Conservation (phyloP, 805 yeast species). For the Starmerella apicola region DNA sequence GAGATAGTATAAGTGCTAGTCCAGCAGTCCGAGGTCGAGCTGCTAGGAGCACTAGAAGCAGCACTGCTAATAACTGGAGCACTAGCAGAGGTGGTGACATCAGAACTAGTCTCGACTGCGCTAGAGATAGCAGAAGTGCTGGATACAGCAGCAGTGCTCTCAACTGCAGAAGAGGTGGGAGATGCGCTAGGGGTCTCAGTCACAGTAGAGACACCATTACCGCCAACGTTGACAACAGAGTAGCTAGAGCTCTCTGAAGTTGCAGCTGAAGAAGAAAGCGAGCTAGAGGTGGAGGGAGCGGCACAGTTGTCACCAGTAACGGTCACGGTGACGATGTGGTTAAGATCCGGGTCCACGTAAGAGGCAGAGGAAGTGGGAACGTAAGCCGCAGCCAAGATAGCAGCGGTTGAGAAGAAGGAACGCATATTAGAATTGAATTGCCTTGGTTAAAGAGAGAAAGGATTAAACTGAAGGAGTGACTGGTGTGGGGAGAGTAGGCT, state of each 20-base stretch:
- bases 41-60: not conserved
- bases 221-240: conserved; percentile 24
- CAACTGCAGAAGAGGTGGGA: not conserved
- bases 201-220: conserved; percentile 14
- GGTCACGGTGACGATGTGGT: conserved; percentile 21
- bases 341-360: conserved; percentile 21
- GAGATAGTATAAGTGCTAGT: conserved; percentile 8
- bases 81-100: no score
- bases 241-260: conserved; percentile 9
- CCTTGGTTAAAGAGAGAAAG: no score
- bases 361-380: conserved; percentile 9
- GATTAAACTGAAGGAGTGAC: conserved; percentile 4
- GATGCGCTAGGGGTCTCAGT: conserved; percentile 4
- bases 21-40: conserved; percentile 9
- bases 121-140: not conserved
- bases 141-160: not conserved
- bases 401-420: conserved; percentile 6
- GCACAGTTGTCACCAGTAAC: conserved; percentile 18
- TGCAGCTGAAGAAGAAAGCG: not conserved
- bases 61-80: no score
- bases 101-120: no score
- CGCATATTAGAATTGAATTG: conserved; percentile 11
- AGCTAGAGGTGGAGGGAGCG: not conserved
- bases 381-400: conserved; percentile 5
- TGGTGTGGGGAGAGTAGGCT: not conserved